These are phyloP conservation scores for Pseudonitzschia pungens DNA, from an alignment of 108 stramenopile genomes.

Conservation along the genomic window DNA sequence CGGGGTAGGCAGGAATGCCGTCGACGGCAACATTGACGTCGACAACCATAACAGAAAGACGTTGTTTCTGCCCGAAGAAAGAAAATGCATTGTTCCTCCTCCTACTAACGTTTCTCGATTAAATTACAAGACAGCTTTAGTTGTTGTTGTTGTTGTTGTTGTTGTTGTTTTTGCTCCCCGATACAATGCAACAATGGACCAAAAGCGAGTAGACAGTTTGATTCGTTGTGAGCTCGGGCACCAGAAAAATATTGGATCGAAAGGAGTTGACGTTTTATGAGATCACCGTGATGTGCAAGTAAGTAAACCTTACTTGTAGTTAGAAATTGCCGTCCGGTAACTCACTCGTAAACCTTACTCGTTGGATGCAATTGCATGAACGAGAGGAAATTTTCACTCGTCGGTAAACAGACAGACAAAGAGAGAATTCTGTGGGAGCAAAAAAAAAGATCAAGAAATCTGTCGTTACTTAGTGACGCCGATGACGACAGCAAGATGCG, in stretches of 20 bases:
- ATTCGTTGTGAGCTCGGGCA: neutral
- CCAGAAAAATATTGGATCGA: neutral
- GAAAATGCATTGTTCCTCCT: constrained; percentile 5
- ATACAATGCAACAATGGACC: neutral
- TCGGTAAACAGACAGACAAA: neutral
- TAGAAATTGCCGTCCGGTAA: neutral
- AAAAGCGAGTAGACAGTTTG: neutral
- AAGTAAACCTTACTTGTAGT: no score
- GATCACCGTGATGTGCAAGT: no score
- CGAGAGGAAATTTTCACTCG: neutral
- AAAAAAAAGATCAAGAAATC: neutral
- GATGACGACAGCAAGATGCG: neutral
- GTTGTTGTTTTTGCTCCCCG: neutral
- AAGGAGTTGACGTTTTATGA: neutral
- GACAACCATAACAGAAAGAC: constrained; percentile 1
- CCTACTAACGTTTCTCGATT: neutral
- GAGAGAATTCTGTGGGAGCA: neutral
- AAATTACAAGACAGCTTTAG: no score
- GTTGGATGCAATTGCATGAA: constrained; percentile 14
- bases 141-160: neutral
- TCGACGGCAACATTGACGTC: constrained; percentile 1
- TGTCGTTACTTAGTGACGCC: neutral
- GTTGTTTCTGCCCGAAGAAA: neutral
- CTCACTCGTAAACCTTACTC: neutral
- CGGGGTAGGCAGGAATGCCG: neutral